These are phyloP conservation scores for Phaeolepiota aurea DNA, from an alignment of 768 basidiomycete genomes.

Conservation along the genomic window DNA sequence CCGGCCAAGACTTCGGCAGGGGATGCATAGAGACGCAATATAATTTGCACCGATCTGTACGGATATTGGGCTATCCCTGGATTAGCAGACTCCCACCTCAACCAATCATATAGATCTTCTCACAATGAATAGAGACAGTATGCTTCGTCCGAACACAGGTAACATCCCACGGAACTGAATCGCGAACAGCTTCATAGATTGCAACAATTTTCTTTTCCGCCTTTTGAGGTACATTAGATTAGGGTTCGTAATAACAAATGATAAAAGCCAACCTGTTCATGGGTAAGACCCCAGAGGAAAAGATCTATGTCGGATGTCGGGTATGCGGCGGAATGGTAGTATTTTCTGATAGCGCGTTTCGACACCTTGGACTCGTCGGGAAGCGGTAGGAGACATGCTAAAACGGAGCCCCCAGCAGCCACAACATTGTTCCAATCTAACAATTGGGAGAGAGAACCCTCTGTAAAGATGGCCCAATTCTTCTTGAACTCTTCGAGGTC, in stretches of 20 bases:
- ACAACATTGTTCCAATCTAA: slow-evolving; percentile 57
- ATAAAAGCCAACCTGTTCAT: slow-evolving; percentile 33
- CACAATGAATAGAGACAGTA: slow-evolving; percentile 56
- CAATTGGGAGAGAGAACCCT: slow-evolving; percentile 52
- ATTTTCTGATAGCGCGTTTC: slow-evolving; percentile 49
- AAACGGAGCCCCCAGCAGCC: slow-evolving; percentile 52
- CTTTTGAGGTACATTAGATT: slow-evolving; percentile 13
- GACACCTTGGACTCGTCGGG: slow-evolving; percentile 38
- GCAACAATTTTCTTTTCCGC: slow-evolving; percentile 51
- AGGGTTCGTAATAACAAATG: neutral
- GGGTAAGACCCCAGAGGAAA: slow-evolving; percentile 51
- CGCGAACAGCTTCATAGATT: slow-evolving; percentile 57
- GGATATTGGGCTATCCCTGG: slow-evolving; percentile 46
- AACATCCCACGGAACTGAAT: slow-evolving; percentile 62
- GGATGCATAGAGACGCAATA: slow-evolving; percentile 53
- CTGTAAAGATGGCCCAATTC: slow-evolving; percentile 58
- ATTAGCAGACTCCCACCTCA: neutral
- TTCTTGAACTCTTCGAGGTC: slow-evolving; percentile 51
- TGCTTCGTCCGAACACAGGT: slow-evolving; percentile 62
- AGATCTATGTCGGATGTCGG: slow-evolving; percentile 59
- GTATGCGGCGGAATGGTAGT: slow-evolving; percentile 45
- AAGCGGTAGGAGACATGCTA: slow-evolving; percentile 47
- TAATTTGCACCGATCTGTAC: slow-evolving; percentile 58
- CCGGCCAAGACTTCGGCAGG: slow-evolving; percentile 61
- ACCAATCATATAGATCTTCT: slow-evolving; percentile 10